Percentiles rank a stretch among this genome's conserved stretches.
Conservation (phyloP, 164 flowering plant genomes). For the Piper betle region DNA sequence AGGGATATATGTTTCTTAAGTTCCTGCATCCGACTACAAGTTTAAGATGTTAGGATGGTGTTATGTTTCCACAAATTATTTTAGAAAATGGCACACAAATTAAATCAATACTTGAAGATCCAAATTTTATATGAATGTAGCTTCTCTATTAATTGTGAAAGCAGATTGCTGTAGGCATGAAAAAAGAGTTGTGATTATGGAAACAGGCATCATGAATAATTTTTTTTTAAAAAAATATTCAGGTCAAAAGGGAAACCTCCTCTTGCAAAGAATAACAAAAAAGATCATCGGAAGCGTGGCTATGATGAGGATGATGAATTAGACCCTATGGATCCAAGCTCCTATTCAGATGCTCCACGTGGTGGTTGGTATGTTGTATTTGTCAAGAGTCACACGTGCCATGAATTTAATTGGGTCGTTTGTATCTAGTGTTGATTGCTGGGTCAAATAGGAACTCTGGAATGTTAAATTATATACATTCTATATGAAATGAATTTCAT, state of each 20-base stretch:
- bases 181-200: neutral
- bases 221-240: too few species aligned
- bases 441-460: neutral
- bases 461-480: too few species aligned
- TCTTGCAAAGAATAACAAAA: constrained; percentile 45
- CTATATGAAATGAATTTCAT: too few species aligned
- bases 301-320: constrained; percentile 78
- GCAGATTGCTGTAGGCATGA: neutral
- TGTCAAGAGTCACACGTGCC: neutral
- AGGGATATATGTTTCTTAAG: too few species aligned
- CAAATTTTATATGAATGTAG: too few species aligned
- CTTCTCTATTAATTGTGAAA: too few species aligned
- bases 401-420: neutral
- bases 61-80: too few species aligned
- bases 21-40: too few species aligned
- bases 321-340: constrained; percentile 99
- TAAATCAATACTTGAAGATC: too few species aligned
- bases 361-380: constrained; percentile 79
- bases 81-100: too few species aligned
- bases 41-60: too few species aligned
- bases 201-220: constrained; percentile 1
- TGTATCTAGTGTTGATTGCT: neutral
- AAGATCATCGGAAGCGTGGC: constrained; percentile 42
- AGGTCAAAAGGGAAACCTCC: constrained; percentile 68
- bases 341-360: constrained; percentile 99